Base-by-base conservation (phyloP, 169 alveolate species). In the Plasmodium yoelii region DNA sequence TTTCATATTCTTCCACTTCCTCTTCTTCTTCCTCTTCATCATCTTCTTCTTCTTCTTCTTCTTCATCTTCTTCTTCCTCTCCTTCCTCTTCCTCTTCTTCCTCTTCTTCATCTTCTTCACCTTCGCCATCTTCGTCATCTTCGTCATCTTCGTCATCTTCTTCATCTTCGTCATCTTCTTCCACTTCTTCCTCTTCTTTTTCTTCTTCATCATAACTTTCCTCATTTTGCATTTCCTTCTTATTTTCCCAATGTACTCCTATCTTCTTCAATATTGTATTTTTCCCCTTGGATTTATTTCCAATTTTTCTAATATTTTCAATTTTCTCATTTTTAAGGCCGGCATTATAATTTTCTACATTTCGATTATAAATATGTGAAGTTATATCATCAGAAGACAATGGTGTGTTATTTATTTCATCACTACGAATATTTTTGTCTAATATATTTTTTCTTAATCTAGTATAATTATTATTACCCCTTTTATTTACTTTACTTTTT, bases 301-400 rank as follows among this genome's bases (percentile, higher is more conserved):
- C 22, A 1, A n/a, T 61, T 18, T 42, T 57, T 15, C 13, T 18
- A 12, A 49, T 5, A 19, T 42, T 70, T 4, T 15, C 28, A 24
- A 71, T n/a, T 26, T 71, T 19, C 34, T 49, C 13, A 44, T 42
- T 18, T 67, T 53, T 71, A 71, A 51, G 28, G 42, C 19, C 68
- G 10, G 53, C 55, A 10, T 71, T 71, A 5, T 18, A 18, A 49
- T 59, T 19, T 18, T 24, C 19, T 12, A 8, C 22, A 51, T 5
- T 60, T 18, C 44, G 84, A 10, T 71, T 67, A 19, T 22, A 71
- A 12, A 67, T 71, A 24, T 71, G 49, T 24, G 84, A 71, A 9
- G 49, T 71, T 64, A 64, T 71, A 59, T 71, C 55, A 28, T 59
- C 84, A 19, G 84, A 71, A 7, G 84, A 71, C n/a, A 53, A 51